Evolutionary conservation across 768 basidiomycete species (phyloP), one percentile per base, ranked within the genome.

Genomic region (Phanerochaete sordida): DNA sequence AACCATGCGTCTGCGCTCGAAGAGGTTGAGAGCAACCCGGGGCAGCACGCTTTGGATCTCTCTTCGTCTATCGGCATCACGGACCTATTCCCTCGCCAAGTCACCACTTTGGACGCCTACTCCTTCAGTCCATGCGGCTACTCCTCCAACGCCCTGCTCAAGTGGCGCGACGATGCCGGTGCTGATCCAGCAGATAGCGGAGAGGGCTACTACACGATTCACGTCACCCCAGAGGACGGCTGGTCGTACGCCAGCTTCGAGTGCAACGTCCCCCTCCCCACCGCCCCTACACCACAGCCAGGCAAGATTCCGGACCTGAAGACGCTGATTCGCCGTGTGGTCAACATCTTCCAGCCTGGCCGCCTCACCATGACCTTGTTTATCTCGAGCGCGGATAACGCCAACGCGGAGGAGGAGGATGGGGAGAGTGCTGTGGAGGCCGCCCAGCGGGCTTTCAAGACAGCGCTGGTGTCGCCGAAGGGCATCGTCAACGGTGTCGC

Each of bases 161-260:
- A 79, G 70, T 92, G 83, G 84, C 79, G 77, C 16, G 76, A 79
- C 52, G 75, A 64, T 37, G 60, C 64, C 13, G 60, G 64, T 70
- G 58, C 71, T 64, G 67, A 59, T 59, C 58, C 71, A 57, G 67
- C 73, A 35, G 53, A 57, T 3, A 69, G 68, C 19, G 85, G 85
- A 16, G 97, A 98, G 73, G 93, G 96, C 39, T 99, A 99, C 74
- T 98, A 93, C 72, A 98, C 94, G 7, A 96, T 99, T 58, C 97
- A 99, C 72, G 96, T 98, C 61, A 99, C 97, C 0, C 97, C 97
- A 27, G 97, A 98, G 74, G 87, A 91, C 67, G 96, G 92, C 58
- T 98, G 94, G 91, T 97, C 95, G 48, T 99, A 97, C 73, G 97
- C 97, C 64, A 93, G 91, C 68, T 98, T 99, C 77, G 97, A 99